phyloP scores from a whole-genome alignment of 306 rosid species.

The Ormosia semicastrata region DNA sequence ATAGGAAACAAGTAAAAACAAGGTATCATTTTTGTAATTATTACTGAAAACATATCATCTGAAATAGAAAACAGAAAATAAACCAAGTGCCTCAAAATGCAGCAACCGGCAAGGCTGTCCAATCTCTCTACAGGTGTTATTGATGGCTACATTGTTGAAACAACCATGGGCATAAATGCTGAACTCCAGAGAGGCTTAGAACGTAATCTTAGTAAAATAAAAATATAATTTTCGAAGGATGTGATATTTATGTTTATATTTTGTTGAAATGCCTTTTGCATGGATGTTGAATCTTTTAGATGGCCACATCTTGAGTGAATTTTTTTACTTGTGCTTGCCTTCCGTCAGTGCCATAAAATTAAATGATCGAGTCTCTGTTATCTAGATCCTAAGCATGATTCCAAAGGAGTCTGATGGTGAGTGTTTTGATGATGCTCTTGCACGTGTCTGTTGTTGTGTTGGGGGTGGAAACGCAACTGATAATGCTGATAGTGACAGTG shows the following conservation, averaged over 20 bases:
- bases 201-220: neutral
- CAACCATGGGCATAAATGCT: neutral
- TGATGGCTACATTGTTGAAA: neutral
- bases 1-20: no score
- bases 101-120: neutral
- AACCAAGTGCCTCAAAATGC: neutral
- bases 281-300: neutral
- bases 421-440: slow-evolving; percentile 82
- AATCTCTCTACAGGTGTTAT: neutral
- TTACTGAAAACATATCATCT: no score
- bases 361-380: slow-evolving; percentile 8
- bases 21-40: no score
- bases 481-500: slow-evolving; percentile 91
- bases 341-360: neutral
- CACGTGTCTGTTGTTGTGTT: slow-evolving; percentile 77
- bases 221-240: neutral
- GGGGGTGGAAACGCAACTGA: slow-evolving; percentile 82
- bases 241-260: neutral
- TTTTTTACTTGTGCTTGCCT: neutral
- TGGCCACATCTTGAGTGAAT: neutral
- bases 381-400: slow-evolving; percentile 67
- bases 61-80: no score
- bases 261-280: slow-evolving; percentile 2
- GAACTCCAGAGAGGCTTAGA: neutral
- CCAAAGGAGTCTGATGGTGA: slow-evolving; percentile 93